Evolutionary conservation across 1,139 yeast genomes (phyloP).

Genomic region (Pneumocystis oryctolagi): DNA sequence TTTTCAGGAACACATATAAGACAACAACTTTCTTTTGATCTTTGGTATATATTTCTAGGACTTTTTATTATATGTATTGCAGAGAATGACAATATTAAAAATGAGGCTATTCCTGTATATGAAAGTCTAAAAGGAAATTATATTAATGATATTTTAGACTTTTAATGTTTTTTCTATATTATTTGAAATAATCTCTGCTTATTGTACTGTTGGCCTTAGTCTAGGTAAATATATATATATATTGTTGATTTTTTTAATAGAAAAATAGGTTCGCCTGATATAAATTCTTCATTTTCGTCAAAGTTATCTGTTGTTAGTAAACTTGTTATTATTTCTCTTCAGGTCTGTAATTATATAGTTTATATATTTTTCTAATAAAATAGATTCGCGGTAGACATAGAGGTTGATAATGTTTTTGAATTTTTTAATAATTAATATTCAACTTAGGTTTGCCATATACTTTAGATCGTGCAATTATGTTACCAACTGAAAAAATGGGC

Average conservation of each 20-base stretch:
- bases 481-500: constrained; percentile 58
- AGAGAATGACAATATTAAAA: constrained; percentile 33
- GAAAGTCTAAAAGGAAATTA: constrained; percentile 4
- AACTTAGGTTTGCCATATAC: constrained; percentile 58
- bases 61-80: constrained; percentile 73
- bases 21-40: constrained; percentile 79
- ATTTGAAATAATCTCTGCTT: constrained; percentile 86
- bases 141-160: constrained; percentile 19
- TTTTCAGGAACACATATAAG: constrained; percentile 80
- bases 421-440: neutral
- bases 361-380: neutral
- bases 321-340: constrained; percentile 69
- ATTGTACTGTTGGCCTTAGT: constrained; percentile 23
- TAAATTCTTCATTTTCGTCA: constrained; percentile 54
- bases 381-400: constrained; percentile 90
- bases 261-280: constrained; percentile 52
- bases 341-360: neutral
- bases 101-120: neutral
- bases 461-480: constrained; percentile 82
- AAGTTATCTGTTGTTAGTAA: constrained; percentile 63
- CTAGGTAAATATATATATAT: constrained; percentile 4
- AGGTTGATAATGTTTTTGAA: constrained; percentile 25
- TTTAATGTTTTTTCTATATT: constrained; percentile 59
- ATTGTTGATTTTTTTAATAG: constrained; percentile 31
- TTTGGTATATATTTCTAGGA: constrained; percentile 86